Base-by-base conservation (phyloP, 768 basidiomycete species). In the Lactarius sp. region DNA sequence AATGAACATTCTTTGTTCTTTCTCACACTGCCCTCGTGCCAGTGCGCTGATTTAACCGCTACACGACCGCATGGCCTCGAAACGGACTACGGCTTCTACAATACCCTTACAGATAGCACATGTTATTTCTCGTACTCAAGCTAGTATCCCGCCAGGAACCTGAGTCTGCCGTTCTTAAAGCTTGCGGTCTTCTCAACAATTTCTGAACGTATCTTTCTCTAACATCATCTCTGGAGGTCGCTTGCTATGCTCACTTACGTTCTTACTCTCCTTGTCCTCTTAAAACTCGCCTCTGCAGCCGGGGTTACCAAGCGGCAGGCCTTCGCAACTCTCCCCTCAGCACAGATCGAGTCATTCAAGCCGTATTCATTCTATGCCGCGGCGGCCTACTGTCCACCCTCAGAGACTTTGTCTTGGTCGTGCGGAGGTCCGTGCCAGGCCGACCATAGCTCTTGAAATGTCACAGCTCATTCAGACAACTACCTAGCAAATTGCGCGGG, bases 331-430 rank as follows among this genome's bases (percentile, higher is more conserved):
- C 54, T 65, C 18, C 39, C 61, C 1, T 8, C 31, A 31, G 16
- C 16, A 0, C 75, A 83, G 65, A 77, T 85, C 9, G 67, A 75
- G 6, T 52, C 69, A 7, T 85, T 78, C 71, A 78, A 69, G 50
- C 77, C 83, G 0, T 85, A 79, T 73, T 78, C 81, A 0, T 74
- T 71, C 60, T 84, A 79, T 66, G 82, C 85, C 0, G 78, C 79
- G 41, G 70, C 82, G 10, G 83, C 75, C 1, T 81, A 82, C 66
- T 86, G 85, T 60, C 56, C 71, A 16, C 73, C 82, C 6, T 57
- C 76, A 4, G 58, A 72, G 46, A 81, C 79, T 31, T 66, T 78
- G 47, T 74, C 75, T 22, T 85, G 84, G 83, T 70, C 77, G 36
- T 86, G 85, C 71, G 85, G 85, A 72, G 65, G 83, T 60, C 3